phyloP scores from a whole-genome alignment of 108 stramenopile genomes.

The Skeletonema marinoi region DNA sequence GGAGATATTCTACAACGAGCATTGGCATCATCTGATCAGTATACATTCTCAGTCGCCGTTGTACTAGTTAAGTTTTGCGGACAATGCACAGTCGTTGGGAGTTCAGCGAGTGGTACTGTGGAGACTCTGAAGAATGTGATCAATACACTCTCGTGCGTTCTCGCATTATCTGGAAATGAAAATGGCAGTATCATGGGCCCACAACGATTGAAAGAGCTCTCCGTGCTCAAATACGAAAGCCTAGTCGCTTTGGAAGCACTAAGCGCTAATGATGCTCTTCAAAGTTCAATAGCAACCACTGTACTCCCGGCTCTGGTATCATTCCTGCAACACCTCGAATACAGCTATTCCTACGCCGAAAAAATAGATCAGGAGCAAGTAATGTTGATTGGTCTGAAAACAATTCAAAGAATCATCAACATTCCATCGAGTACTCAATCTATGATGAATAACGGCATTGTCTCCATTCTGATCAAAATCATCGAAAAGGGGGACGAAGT shows the following conservation, averaged over 20 bases:
- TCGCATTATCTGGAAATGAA: slow-evolving; percentile 48
- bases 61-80: slow-evolving; percentile 77
- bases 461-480: slow-evolving; percentile 35
- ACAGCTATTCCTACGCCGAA: background rate
- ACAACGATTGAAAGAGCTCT: slow-evolving; percentile 50
- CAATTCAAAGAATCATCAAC: slow-evolving; percentile 58
- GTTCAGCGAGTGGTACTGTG: slow-evolving; percentile 35
- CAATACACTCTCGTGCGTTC: slow-evolving; percentile 62
- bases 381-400: slow-evolving; percentile 58
- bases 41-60: slow-evolving; percentile 63
- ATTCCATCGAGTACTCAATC: slow-evolving; percentile 70
- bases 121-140: slow-evolving; percentile 67
- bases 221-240: slow-evolving; percentile 67
- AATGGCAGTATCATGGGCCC: slow-evolving; percentile 17
- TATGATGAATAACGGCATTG: slow-evolving; percentile 60
- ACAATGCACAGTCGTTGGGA: slow-evolving; percentile 57
- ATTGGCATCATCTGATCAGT: slow-evolving; percentile 56
- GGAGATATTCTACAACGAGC: slow-evolving; percentile 67
- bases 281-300: slow-evolving; percentile 62
- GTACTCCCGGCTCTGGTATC: slow-evolving; percentile 68
- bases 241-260: slow-evolving; percentile 70
- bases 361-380: slow-evolving; percentile 24
- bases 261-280: slow-evolving; percentile 69
- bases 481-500: slow-evolving; percentile 6
- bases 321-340: slow-evolving; percentile 40